phyloP scores from a whole-genome alignment of 352 stramenopile species.

The Phytophthora podocarpi region DNA sequence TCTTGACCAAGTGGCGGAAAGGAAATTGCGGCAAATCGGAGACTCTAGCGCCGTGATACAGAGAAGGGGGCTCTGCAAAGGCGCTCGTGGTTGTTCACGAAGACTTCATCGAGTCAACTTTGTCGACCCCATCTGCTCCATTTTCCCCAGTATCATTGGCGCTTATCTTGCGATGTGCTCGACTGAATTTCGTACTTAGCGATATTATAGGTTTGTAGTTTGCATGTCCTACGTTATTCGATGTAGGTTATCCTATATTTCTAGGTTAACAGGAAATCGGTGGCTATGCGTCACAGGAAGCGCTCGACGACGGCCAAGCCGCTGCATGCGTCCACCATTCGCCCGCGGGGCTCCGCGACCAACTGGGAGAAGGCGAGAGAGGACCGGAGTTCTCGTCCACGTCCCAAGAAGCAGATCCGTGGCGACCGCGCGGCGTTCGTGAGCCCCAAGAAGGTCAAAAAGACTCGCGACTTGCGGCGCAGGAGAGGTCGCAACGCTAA shows the following conservation, averaged over 20 bases:
- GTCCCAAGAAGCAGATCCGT: slow-evolving; percentile 17
- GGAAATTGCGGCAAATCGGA: slow-evolving; percentile 32
- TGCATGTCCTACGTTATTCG: too few relatives aligned
- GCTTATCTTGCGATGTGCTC: slow-evolving; percentile 26
- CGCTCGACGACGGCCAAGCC: slow-evolving; percentile 5
- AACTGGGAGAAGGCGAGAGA: slow-evolving; percentile 33
- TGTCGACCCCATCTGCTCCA: slow-evolving; percentile 14
- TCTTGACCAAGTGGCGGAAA: slow-evolving; percentile 29
- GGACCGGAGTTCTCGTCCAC: neutral
- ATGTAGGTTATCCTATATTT: too few relatives aligned
- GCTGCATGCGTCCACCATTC: slow-evolving; percentile 17
- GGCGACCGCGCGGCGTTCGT: neutral
- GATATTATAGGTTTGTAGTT: too few relatives aligned
- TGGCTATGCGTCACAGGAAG: slow-evolving; percentile 26
- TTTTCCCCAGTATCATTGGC: slow-evolving; percentile 2
- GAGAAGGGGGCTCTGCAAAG: slow-evolving; percentile 24
- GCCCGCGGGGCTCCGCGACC: slow-evolving; percentile 3
- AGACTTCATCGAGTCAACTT: too few relatives aligned
- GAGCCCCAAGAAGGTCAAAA: slow-evolving; percentile 24
- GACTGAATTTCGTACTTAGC: slow-evolving; percentile 4
- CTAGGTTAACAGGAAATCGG: too few relatives aligned
- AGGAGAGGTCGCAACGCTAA: neutral
- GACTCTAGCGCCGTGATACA: slow-evolving; percentile 13
- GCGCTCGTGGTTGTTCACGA: neutral
- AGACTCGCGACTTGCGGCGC: slow-evolving; percentile 6